Percentiles rank a stretch among this genome's conserved stretches.
These are phyloP conservation scores for Pleurotus tuber-regium DNA, from an alignment of 768 basidiomycete genomes.

Conservation along the genomic window DNA sequence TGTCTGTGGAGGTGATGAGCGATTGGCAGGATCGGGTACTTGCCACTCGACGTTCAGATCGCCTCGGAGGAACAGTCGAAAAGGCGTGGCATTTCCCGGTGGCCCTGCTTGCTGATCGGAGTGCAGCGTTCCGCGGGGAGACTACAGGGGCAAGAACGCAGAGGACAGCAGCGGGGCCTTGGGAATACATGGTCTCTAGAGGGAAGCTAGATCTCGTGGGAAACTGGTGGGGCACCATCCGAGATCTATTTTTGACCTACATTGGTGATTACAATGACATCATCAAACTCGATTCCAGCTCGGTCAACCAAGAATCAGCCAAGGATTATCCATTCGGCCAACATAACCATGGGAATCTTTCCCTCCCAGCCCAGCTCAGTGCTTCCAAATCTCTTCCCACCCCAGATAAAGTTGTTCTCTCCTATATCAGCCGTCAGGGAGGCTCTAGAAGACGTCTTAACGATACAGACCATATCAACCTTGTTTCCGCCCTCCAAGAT, in stretches of 20 bases:
- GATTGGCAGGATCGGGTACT: conserved; percentile 70
- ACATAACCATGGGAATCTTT: not conserved
- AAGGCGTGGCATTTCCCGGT: conserved; percentile 69
- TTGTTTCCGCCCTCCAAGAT: conserved; percentile 51
- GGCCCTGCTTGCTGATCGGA: conserved; percentile 70
- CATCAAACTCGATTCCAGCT: conserved; percentile 3
- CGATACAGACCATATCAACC: conserved; percentile 47
- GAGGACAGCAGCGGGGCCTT: conserved; percentile 69
- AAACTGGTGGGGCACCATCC: conserved; percentile 1
- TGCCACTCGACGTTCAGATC: conserved; percentile 20
- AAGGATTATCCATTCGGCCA: conserved; percentile 4
- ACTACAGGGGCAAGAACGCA: conserved; percentile 64
- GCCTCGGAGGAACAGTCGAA: conserved; percentile 22
- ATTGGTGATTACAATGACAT: conserved; percentile 4
- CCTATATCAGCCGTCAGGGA: conserved; percentile 70
- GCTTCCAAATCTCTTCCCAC: conserved; percentile 30
- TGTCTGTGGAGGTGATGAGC: conserved; percentile 61
- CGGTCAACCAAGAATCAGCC: not conserved
- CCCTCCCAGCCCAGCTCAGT: conserved; percentile 11
- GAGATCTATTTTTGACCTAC: not conserved
- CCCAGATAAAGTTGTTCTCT: conserved; percentile 57
- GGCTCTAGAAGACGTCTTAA: conserved; percentile 48
- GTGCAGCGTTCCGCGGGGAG: conserved; percentile 68
- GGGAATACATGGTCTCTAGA: conserved; percentile 43
- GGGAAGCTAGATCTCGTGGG: conserved; percentile 8